A percentile compares a stretch with the other conserved stretches of the same genome.
Conservation (phyloP, 2,329 filamentous ascomycete genomes). For the Colletotrichum orchidophilum region DNA sequence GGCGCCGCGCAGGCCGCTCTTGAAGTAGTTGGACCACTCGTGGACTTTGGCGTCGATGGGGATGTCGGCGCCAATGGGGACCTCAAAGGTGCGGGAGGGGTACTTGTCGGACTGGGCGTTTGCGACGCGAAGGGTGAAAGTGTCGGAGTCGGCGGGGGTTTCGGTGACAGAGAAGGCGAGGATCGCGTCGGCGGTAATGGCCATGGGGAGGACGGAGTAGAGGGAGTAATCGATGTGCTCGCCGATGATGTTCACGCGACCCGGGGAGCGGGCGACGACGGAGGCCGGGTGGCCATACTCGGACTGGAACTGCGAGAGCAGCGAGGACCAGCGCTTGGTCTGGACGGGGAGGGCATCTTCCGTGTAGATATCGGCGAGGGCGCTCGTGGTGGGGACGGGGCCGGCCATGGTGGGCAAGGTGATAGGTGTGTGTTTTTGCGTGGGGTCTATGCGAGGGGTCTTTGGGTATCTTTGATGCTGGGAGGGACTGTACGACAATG, state of each 20-base stretch:
- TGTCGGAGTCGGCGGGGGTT: conserved; percentile 58
- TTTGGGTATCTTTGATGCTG: background rate
- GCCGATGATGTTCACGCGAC: conserved; percentile 97
- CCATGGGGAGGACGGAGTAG: conserved; percentile 95
- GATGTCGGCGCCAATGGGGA: conserved; percentile 70
- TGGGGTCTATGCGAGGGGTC: conserved; percentile 31
- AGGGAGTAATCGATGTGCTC: conserved; percentile 99
- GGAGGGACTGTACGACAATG: background rate
- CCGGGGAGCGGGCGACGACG: conserved; percentile 90
- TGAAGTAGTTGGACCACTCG: conserved; percentile 99
- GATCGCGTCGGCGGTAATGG: conserved; percentile 89
- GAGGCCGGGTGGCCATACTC: conserved; percentile 76
- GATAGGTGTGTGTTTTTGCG: conserved; percentile 18
- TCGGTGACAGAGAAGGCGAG: conserved; percentile 76
- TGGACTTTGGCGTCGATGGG: conserved; percentile 86
- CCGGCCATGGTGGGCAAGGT: conserved; percentile 59
- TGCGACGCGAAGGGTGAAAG: conserved; percentile 77
- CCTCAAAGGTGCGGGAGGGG: conserved; percentile 75
- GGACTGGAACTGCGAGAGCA: conserved; percentile 76
- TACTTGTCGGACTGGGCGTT: conserved; percentile 84
- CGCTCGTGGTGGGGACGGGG: conserved; percentile 77
- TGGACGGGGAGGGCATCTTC: conserved; percentile 74
- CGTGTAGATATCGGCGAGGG: conserved; percentile 86
- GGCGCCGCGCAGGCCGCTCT: conserved; percentile 86
- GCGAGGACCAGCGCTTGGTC: conserved; percentile 76